Percentiles rank a stretch among this genome's conserved stretches.
Evolutionary conservation across 2,329 filamentous ascomycete genomes (phyloP).

Genomic region (Fusarium praegraminearum): DNA sequence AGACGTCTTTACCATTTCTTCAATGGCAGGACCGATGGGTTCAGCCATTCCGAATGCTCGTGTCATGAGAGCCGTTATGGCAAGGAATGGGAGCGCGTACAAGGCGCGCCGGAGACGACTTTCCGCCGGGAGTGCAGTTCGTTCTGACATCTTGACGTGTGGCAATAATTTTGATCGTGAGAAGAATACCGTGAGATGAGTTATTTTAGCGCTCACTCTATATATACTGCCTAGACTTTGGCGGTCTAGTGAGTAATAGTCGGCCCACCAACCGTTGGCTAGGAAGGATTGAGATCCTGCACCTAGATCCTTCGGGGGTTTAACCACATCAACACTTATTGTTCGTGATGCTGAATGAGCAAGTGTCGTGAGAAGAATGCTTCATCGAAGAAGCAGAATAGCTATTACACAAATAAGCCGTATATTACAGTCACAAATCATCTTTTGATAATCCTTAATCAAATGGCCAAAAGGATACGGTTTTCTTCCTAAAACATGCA

Average conservation of each 20-base stretch:
- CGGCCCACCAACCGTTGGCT: constrained; percentile 4
- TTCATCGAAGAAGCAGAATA: no score
- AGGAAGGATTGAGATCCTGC: constrained; percentile 1
- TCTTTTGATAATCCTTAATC: no score
- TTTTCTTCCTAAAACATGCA: no score
- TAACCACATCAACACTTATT: not conserved
- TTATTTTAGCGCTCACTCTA: not conserved
- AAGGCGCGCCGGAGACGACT: constrained; percentile 34
- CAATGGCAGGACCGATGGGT: constrained; percentile 28
- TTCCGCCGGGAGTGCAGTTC: not conserved
- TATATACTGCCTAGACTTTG: not conserved
- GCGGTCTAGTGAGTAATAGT: not conserved
- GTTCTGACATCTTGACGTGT: not conserved
- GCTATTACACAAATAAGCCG: no score
- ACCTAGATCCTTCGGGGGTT: not conserved
- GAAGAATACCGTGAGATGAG: not conserved
- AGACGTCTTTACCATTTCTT: constrained; percentile 13
- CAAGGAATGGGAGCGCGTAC: constrained; percentile 39
- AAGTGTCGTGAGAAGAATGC: not conserved
- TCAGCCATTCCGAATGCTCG: constrained; percentile 37
- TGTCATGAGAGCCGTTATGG: constrained; percentile 36
- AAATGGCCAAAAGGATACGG: no score
- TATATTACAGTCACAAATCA: no score
- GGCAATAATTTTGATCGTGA: not conserved
- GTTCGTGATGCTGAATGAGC: rapidly evolving